These are phyloP conservation scores for Alternaria novae-zelandiae DNA, from an alignment of 2,329 filamentous ascomycete genomes.

Conservation along the genomic window DNA sequence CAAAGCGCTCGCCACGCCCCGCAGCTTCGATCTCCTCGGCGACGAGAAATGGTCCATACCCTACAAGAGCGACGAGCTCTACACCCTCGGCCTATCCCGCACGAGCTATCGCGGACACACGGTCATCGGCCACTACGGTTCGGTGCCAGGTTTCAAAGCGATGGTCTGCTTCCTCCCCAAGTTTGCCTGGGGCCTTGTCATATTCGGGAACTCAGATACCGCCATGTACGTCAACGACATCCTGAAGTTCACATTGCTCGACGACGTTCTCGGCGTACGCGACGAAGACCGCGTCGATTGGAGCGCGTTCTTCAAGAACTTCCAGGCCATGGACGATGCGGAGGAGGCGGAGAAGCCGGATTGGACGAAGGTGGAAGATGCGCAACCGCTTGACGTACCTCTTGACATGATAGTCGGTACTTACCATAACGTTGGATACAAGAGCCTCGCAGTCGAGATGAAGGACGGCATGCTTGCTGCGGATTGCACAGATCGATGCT, in stretches of 20 bases:
- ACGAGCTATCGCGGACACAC: not conserved
- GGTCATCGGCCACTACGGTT: not conserved
- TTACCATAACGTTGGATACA: not conserved
- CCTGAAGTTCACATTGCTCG: not conserved
- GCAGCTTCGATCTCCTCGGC: not conserved
- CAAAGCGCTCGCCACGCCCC: slow-evolving; percentile 20
- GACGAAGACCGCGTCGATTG: slow-evolving; percentile 6
- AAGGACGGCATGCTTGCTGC: not conserved
- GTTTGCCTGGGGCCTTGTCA: not conserved
- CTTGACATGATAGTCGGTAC: not conserved
- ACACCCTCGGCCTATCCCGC: not conserved
- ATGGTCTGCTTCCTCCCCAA: not conserved
- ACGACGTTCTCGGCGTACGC: slow-evolving; percentile 6
- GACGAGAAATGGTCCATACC: not conserved
- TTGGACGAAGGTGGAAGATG: not conserved
- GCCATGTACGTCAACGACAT: not conserved
- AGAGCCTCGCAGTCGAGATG: not conserved
- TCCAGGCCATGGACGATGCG: not conserved
- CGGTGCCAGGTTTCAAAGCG: not conserved
- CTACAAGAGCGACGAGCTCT: not conserved
- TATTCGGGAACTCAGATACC: not conserved
- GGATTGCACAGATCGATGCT: not conserved
- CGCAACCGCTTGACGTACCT: not conserved
- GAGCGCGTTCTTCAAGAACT: not conserved
- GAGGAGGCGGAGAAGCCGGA: slow-evolving; percentile 1